These are phyloP conservation scores for Nicotiana knightiana DNA, from an alignment of 257 asterid species.

Conservation along the genomic window DNA sequence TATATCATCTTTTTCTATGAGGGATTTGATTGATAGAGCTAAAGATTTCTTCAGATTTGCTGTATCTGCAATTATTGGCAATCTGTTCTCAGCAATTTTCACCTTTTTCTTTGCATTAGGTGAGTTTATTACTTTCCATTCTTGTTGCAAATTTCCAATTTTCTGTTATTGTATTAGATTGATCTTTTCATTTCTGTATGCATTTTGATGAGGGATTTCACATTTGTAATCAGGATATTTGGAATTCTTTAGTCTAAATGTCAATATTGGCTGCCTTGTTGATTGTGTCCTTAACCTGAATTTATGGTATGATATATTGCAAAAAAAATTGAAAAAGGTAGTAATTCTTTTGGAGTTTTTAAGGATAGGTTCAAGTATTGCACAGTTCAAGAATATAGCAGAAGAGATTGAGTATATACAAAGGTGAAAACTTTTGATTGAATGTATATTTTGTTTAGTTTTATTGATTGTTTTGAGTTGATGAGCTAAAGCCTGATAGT, in stretches of 20 bases:
- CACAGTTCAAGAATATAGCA: background rate
- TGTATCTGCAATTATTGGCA: conserved; percentile 52
- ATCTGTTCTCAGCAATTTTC: conserved; percentile 67
- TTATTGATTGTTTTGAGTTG: background rate
- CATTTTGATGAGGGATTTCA: background rate
- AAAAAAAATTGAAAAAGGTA: too few species aligned
- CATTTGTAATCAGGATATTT: background rate
- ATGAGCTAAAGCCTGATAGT: background rate
- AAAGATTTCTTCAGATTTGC: conserved; percentile 57
- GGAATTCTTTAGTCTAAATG: background rate
- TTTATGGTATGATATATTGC: background rate
- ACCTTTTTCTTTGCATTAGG: conserved; percentile 75
- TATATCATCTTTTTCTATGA: conserved; percentile 42
- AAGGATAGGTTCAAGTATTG: background rate
- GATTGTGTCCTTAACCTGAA: background rate
- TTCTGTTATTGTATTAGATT: background rate
- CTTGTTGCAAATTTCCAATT: background rate
- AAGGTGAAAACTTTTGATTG: background rate
- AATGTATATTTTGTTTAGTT: background rate
- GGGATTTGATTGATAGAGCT: conserved; percentile 38
- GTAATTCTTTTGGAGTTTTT: too few species aligned
- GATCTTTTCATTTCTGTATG: background rate
- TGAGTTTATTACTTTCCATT: conserved; percentile 12
- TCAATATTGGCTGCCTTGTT: background rate
- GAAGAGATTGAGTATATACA: background rate